These are phyloP conservation scores for Opeltia flavorubescens DNA, from an alignment of 495 filamentous ascomycete species.

Conservation along the genomic window DNA sequence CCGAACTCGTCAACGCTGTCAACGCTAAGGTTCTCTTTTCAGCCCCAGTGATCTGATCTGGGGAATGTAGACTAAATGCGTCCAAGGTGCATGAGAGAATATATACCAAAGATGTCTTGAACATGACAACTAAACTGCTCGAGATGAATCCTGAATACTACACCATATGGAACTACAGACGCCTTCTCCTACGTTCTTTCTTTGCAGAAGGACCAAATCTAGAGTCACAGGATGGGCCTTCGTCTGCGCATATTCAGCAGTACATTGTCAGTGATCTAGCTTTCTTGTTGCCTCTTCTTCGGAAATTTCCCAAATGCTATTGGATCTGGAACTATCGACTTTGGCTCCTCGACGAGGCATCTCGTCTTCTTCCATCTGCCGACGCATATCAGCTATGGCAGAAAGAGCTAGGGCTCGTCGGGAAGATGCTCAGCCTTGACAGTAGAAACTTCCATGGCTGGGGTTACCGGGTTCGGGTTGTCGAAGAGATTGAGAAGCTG, in stretches of 20 bases:
- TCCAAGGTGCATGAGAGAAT: slow-evolving; percentile 38
- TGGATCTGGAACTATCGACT: slow-evolving; percentile 98
- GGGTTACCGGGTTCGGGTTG: slow-evolving; percentile 73
- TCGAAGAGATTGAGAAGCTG: slow-evolving; percentile 49
- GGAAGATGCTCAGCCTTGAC: slow-evolving; percentile 77
- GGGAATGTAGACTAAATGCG: not conserved
- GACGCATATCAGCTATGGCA: slow-evolving; percentile 59
- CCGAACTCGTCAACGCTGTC: slow-evolving; percentile 51
- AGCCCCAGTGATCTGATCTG: not conserved
- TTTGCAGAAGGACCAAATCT: slow-evolving; percentile 21
- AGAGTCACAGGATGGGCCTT: slow-evolving; percentile 11
- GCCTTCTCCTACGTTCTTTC: slow-evolving; percentile 42
- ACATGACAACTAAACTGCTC: slow-evolving; percentile 67
- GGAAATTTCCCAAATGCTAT: slow-evolving; percentile 89
- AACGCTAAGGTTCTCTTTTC: not conserved
- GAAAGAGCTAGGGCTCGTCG: slow-evolving; percentile 63
- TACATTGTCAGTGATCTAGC: slow-evolving; percentile 50
- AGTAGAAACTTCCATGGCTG: slow-evolving; percentile 94
- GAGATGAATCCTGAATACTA: slow-evolving; percentile 92
- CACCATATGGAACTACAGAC: slow-evolving; percentile 93
- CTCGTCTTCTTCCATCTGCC: slow-evolving; percentile 37
- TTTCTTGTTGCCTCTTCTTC: slow-evolving; percentile 72
- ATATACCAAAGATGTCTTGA: slow-evolving; percentile 52
- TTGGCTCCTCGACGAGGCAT: slow-evolving; percentile 68
- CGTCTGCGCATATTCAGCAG: slow-evolving; percentile 31